Percentiles rank a stretch among this genome's conserved stretches.
Evolutionary conservation across 2,329 filamentous ascomycete genomes (phyloP).

Genomic region (Coleophoma cylindrospora): DNA sequence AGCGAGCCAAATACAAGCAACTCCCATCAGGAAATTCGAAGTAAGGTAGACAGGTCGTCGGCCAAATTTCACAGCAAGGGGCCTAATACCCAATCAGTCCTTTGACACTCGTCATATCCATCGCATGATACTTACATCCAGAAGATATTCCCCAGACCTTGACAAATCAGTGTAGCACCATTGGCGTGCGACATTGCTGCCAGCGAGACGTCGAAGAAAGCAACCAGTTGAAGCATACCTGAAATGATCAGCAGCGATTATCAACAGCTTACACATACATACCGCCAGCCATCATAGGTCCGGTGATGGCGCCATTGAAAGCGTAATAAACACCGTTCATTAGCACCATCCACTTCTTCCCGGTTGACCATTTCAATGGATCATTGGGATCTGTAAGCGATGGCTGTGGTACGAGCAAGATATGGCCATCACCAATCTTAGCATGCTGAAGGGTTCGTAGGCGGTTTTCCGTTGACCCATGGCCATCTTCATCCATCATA

Average conservation of each 20-base stretch:
- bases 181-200: slow-evolving; percentile 7
- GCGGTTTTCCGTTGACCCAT: slow-evolving; percentile 3
- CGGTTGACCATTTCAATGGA: not conserved
- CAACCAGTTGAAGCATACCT: slow-evolving; percentile 12
- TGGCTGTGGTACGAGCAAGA: not conserved
- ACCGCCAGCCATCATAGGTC: slow-evolving; percentile 14
- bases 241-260: not conserved
- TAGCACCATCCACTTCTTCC: not conserved
- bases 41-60: slow-evolving; percentile 10
- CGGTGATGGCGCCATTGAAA: slow-evolving; percentile 6
- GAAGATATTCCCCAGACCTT: slow-evolving; percentile 8
- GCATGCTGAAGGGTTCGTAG: slow-evolving; percentile 4
- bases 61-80: slow-evolving; percentile 11
- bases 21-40: slow-evolving; percentile 8
- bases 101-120: not conserved
- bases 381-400: not conserved
- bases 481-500: slow-evolving; percentile 5
- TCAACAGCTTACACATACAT: not conserved
- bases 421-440: slow-evolving; percentile 1
- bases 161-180: slow-evolving; percentile 8
- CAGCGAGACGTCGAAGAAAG: slow-evolving; percentile 7
- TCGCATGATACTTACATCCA: slow-evolving; percentile 6
- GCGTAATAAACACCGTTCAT: slow-evolving; percentile 6
- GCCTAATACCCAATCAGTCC: slow-evolving; percentile 7
- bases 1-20: slow-evolving; percentile 11